phyloP scores from a whole-genome alignment of 257 asterid species.

The Solanum corneliomulleri region DNA sequence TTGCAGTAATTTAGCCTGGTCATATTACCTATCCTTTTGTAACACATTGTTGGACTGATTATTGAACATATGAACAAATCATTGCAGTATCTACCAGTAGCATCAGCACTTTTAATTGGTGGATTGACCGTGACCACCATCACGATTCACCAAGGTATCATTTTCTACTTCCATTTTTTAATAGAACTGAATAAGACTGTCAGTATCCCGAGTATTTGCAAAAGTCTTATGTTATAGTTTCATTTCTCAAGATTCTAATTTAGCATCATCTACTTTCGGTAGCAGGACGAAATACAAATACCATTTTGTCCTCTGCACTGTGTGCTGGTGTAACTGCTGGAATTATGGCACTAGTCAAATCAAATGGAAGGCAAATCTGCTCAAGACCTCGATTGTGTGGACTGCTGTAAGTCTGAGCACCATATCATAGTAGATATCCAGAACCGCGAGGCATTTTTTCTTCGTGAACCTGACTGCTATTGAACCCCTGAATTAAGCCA shows the following conservation, averaged over 20 bases:
- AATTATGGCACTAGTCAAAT: constrained; percentile 62
- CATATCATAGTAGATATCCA: not conserved
- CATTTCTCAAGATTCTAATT: not conserved
- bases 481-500: not conserved
- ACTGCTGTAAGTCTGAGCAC: constrained; percentile 30
- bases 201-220: not conserved
- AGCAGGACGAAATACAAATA: constrained; percentile 69
- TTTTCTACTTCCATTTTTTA: not conserved
- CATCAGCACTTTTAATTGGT: constrained; percentile 88
- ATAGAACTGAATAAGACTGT: not conserved
- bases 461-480: not conserved
- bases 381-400: constrained; percentile 93
- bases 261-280: not conserved
- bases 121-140: constrained; percentile 86
- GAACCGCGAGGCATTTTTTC: not conserved
- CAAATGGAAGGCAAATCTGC: constrained; percentile 90
- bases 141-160: constrained; percentile 78
- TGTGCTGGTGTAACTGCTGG: constrained; percentile 86
- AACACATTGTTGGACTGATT: not conserved
- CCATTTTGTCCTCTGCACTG: constrained; percentile 42
- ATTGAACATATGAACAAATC: not conserved
- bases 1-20: not conserved
- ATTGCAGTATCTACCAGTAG: constrained; percentile 91
- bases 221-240: not conserved
- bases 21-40: not conserved